phyloP scores from a whole-genome alignment of 768 basidiomycete species.

The Clavaria fumosa region DNA sequence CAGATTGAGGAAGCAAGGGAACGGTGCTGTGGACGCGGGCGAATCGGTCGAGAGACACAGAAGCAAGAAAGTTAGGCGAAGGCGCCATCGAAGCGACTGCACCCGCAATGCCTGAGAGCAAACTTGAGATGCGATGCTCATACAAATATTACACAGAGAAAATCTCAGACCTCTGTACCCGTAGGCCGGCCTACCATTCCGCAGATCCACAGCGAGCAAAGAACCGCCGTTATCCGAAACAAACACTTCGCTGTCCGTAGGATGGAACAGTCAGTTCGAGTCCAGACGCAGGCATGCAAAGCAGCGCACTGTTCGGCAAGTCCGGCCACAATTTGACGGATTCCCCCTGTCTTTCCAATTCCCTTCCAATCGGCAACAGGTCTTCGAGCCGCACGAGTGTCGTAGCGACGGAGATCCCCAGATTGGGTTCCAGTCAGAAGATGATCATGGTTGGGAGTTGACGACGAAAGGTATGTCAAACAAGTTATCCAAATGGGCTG shows the following conservation, averaged over 20 bases:
- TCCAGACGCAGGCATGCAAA: neutral
- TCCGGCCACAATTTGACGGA: conserved; percentile 44
- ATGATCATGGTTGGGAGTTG: conserved; percentile 25
- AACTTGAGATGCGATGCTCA: neutral
- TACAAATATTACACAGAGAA: neutral
- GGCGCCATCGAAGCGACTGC: conserved; percentile 50
- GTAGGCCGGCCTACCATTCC: conserved; percentile 49
- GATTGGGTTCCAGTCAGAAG: conserved; percentile 58
- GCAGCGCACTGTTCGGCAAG: conserved; percentile 43
- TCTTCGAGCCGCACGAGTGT: conserved; percentile 50
- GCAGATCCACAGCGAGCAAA: conserved; percentile 50
- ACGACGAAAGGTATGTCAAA: conserved; percentile 38
- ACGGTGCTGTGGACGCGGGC: conserved; percentile 51
- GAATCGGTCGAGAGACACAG: conserved; percentile 54
- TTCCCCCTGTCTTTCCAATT: conserved; percentile 43
- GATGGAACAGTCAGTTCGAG: conserved; percentile 5
- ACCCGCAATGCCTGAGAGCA: conserved; percentile 47
- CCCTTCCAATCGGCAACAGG: conserved; percentile 57
- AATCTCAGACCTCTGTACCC: conserved; percentile 44
- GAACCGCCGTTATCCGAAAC: conserved; percentile 50
- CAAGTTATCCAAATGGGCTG: conserved; percentile 66
- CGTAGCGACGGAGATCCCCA: conserved; percentile 65
- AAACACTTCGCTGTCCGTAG: conserved; percentile 42
- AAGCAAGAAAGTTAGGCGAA: conserved; percentile 38
- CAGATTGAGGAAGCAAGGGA: conserved; percentile 31